Evolutionary conservation across 352 stramenopile genomes (phyloP), one percentile per base, ranked within the genome.

Genomic region (Globisporangium nagaii): DNA sequence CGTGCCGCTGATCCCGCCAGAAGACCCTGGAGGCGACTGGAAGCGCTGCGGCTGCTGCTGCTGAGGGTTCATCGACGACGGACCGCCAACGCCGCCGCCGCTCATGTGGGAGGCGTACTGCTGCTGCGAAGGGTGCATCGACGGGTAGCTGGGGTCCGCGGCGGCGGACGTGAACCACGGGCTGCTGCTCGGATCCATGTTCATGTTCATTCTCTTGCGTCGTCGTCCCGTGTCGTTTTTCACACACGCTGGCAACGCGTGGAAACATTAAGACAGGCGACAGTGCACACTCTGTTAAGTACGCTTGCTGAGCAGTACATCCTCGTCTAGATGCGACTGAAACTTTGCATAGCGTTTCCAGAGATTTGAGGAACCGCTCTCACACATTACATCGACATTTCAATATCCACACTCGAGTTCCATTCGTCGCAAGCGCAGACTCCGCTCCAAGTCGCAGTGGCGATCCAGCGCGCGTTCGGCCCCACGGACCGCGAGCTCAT

Each of bases 401-500:
- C n/a, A n/a, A n/a, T n/a, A n/a, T n/a, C n/a, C n/a, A n/a, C n/a
- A n/a, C n/a, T n/a, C n/a, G n/a, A n/a, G n/a, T n/a, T n/a, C n/a
- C n/a, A n/a, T n/a, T n/a, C n/a, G n/a, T n/a, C n/a, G n/a, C n/a
- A n/a, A n/a, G n/a, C n/a, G n/a, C n/a, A n/a, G n/a, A n/a, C n/a
- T n/a, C n/a, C n/a, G n/a, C n/a, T n/a, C 63, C 58, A 75, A 72
- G 48, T 52, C 10, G 65, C 73, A 24, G 66, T 62, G 47, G 77
- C 72, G 44, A 85, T 96, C 30, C 71, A 85, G 39, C 71, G 84
- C 31, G 86, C 84, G 43, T 97, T 97, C 50, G 63, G 71, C 30
- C 70, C 78, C 28, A 90, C 88, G 0, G 90, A 97, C 53, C 70
- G 87, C n/a, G 76, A 92, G 27, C 81, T 95, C 24, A 75, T 95